Percentiles rank a stretch among this genome's conserved stretches.
These are phyloP conservation scores for Leccinum pseudoinsigne DNA, from an alignment of 1,284 basidiomycete genomes.

Conservation along the genomic window DNA sequence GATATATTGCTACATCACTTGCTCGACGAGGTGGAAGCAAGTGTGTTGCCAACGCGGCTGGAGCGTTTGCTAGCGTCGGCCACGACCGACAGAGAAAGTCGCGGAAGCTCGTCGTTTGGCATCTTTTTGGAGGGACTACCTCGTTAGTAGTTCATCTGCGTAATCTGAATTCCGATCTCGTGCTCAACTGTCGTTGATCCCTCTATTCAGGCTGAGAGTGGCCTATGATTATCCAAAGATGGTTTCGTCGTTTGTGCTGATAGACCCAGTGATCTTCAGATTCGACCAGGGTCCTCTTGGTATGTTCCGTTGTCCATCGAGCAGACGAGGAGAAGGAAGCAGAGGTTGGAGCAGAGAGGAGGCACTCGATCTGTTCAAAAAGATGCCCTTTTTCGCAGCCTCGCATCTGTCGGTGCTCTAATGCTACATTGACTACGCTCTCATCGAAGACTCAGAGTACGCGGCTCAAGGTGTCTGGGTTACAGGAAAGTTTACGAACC, in stretches of 20 bases:
- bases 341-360: constrained; percentile 48
- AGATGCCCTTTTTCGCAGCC: constrained; percentile 66
- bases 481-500: constrained; percentile 60
- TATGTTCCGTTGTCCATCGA: constrained; percentile 27
- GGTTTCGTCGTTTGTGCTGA: constrained; percentile 71
- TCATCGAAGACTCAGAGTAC: constrained; percentile 41
- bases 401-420: constrained; percentile 76
- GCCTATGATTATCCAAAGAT: constrained; percentile 64
- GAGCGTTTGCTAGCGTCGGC: constrained; percentile 57
- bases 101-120: constrained; percentile 67
- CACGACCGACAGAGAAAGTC: constrained; percentile 40
- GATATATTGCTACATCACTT: constrained; percentile 67
- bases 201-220: constrained; percentile 48
- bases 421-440: constrained; percentile 66
- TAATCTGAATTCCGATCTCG: background rate
- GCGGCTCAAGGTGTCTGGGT: constrained; percentile 59
- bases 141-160: constrained; percentile 45
- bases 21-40: constrained; percentile 39
- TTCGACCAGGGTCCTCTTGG: constrained; percentile 42
- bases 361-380: constrained; percentile 52
- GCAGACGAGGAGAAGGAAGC: background rate
- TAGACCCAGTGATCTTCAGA: constrained; percentile 75
- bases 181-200: background rate
- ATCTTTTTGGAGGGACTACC: constrained; percentile 80
- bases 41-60: constrained; percentile 53